phyloP scores from a whole-genome alignment of 768 basidiomycete species.

The Mycena albidolilacea region DNA sequence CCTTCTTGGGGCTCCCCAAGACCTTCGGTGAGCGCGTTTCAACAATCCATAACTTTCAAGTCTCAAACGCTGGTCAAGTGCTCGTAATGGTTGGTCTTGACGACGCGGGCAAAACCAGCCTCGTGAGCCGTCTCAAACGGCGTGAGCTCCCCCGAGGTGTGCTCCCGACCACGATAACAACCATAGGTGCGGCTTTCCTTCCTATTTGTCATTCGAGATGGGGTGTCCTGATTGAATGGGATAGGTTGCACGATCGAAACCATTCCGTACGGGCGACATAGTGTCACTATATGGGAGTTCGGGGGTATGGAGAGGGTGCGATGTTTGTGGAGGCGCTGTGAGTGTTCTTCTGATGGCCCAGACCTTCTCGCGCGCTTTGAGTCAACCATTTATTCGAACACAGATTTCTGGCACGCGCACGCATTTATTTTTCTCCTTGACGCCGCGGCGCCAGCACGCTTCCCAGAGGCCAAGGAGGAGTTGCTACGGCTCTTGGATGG shows the following conservation, averaged over 20 bases:
- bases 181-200: constrained; percentile 46
- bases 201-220: not conserved
- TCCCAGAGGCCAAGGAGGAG: constrained; percentile 61
- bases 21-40: not conserved
- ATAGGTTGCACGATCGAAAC: constrained; percentile 62
- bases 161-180: constrained; percentile 44
- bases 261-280: constrained; percentile 60
- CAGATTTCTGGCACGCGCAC: constrained; percentile 50
- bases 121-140: constrained; percentile 49
- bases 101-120: constrained; percentile 47
- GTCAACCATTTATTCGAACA: not conserved
- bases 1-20: not conserved
- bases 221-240: not conserved
- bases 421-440: constrained; percentile 68
- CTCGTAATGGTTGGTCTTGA: constrained; percentile 43
- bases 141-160: constrained; percentile 42
- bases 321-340: constrained; percentile 52
- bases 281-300: constrained; percentile 69
- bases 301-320: constrained; percentile 65
- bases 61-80: not conserved
- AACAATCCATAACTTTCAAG: too few species aligned
- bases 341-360: not conserved
- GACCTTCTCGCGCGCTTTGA: not conserved
- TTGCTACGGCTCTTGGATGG: constrained; percentile 60
- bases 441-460: constrained; percentile 62